These are phyloP conservation scores for Astrocystis sublimbata DNA, from an alignment of 495 filamentous ascomycete genomes.

Conservation along the genomic window DNA sequence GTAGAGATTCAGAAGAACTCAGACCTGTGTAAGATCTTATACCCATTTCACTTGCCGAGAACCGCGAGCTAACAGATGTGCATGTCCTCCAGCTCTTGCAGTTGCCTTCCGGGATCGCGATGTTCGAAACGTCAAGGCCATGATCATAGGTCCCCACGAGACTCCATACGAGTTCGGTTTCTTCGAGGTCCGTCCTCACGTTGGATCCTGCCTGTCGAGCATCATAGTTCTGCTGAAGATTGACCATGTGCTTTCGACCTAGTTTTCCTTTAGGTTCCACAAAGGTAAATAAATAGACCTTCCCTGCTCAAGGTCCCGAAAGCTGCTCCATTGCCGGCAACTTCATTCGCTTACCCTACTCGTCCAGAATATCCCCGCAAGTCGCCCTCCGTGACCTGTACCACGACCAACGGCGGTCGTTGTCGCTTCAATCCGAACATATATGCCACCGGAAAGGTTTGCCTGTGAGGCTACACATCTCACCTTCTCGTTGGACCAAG, in stretches of 20 bases:
- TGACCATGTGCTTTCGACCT: background rate
- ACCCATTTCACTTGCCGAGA: background rate
- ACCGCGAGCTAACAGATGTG: conserved; percentile 13
- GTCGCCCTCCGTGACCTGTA: conserved; percentile 70
- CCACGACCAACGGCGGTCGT: conserved; percentile 83
- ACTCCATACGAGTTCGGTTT: conserved; percentile 97
- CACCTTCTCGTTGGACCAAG: background rate
- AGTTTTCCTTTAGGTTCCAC: conserved; percentile 69
- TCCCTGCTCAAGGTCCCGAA: background rate
- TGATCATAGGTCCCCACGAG: conserved; percentile 91
- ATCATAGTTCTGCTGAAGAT: background rate
- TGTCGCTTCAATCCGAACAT: conserved; percentile 97
- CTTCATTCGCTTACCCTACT: conserved; percentile 1
- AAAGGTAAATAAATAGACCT: conserved; percentile 56
- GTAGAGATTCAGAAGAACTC: conserved; percentile 75
- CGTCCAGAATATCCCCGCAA: conserved; percentile 80
- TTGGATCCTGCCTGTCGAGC: background rate
- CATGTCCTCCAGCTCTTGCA: conserved; percentile 64
- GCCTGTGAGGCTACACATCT: conserved; percentile 61
- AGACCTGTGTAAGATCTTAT: conserved; percentile 74
- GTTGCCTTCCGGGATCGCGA: conserved; percentile 84
- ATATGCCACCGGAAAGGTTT: conserved; percentile 87
- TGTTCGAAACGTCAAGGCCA: conserved; percentile 81
- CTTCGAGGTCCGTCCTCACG: conserved; percentile 70
- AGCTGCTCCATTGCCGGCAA: background rate